Evolutionary conservation across 2,329 filamentous ascomycete species (phyloP), one percentile per base, ranked within the genome.

Genomic region (Talaromyces piceae): DNA sequence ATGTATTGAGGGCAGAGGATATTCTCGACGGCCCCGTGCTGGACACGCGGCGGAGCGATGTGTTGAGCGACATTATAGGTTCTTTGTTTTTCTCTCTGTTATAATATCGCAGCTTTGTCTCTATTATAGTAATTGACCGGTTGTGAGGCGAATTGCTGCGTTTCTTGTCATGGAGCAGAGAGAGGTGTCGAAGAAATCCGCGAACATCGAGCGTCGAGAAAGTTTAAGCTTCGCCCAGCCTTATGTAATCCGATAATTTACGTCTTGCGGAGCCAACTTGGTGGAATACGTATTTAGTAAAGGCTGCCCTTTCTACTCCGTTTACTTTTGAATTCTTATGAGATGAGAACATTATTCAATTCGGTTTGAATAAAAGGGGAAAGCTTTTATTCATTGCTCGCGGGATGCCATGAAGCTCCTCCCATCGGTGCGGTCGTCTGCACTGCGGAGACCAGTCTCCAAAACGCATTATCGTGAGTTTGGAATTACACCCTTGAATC

Each of bases 191-290:
- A 60, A 66, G 60, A 66, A 67, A 64, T 63, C 59, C 51, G 56
- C 55, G 56, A 55, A 59, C 47, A 45, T 41, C 27, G 56, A 55
- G 58, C 47, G 44, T 41, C 27, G 41, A 30, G 31, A 16, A 27
- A 47, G 12, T 41, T 52, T 48, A 47, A 47, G 50, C 26, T 52
- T 51, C 46, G 41, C 48, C n/a, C n/a, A n/a, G n/a, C n/a, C 49
- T 67, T 69, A 68, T 59, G 59, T 69, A 64, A 68, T 59, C 65
- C 16, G 9, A 37, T 37, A n/a, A 37, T n/a, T n/a, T n/a, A n/a
- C n/a, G 33, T n/a, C 20, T 18, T 18, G 33, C 33, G 33, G 33
- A 37, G 6, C 7, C 33, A 37, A 37, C n/a, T 16, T 37, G 7
- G 18, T 16, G n/a, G 18, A 28, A 11, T 28, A 28, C 6, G 7